phyloP scores from a whole-genome alignment of 352 stramenopile species.

The Phytopythium delawarense region DNA sequence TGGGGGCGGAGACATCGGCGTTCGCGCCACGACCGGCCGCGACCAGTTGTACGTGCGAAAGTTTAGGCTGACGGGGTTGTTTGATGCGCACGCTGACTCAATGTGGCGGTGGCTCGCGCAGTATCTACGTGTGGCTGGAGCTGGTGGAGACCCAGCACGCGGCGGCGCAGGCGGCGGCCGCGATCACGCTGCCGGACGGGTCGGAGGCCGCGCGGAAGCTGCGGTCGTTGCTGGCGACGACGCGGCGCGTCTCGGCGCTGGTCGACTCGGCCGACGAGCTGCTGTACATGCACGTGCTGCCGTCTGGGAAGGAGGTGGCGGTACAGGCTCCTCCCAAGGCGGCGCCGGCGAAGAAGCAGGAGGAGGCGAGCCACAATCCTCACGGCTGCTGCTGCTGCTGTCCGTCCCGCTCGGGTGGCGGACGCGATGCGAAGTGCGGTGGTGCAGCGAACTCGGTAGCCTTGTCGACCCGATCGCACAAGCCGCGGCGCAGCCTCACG shows the following conservation, averaged over 20 bases:
- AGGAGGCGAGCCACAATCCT: background rate
- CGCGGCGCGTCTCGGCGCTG: conserved; percentile 7
- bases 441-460: background rate
- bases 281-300: conserved; percentile 24
- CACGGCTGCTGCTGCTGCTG: conserved; percentile 2
- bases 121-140: conserved; percentile 19
- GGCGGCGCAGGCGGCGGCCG: conserved; percentile 9
- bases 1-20: background rate
- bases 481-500: background rate
- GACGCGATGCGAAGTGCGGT: background rate
- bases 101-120: background rate
- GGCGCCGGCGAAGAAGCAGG: background rate
- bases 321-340: background rate
- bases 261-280: conserved; percentile 17
- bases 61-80: background rate
- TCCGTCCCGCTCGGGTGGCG: background rate
- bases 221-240: conserved; percentile 11
- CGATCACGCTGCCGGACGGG: conserved; percentile 14
- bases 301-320: background rate
- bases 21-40: background rate
- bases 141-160: conserved; percentile 29
- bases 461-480: background rate
- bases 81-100: background rate
- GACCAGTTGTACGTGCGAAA: background rate
- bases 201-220: conserved; percentile 17